phyloP scores from a whole-genome alignment of 2,329 filamentous ascomycete species.

The Sporothrix humicola region DNA sequence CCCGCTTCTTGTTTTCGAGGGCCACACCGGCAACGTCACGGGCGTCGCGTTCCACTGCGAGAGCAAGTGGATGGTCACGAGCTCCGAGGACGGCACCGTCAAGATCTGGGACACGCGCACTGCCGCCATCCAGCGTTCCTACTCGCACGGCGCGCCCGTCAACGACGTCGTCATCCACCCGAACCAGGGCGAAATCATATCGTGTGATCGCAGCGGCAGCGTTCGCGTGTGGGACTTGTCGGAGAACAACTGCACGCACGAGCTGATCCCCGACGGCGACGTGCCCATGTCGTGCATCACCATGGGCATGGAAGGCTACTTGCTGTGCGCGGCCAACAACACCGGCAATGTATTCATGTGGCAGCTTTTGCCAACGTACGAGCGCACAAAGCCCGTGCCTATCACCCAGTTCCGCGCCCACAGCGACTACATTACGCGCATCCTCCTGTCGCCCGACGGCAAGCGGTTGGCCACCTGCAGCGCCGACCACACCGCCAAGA shows the following conservation, averaged over 20 bases:
- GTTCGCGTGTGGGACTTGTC: slow-evolving; percentile 96
- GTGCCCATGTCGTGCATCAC: slow-evolving; percentile 93
- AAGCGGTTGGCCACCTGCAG: slow-evolving; percentile 94
- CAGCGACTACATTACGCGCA: slow-evolving; percentile 89
- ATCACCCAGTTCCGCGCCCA: slow-evolving; percentile 90
- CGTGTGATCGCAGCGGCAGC: slow-evolving; percentile 89
- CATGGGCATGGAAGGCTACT: slow-evolving; percentile 89
- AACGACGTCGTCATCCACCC: slow-evolving; percentile 99
- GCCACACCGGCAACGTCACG: slow-evolving; percentile 94
- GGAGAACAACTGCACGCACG: slow-evolving; percentile 95
- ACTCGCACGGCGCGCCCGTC: slow-evolving; percentile 84
- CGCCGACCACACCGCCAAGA: slow-evolving; percentile 91
- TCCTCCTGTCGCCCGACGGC: slow-evolving; percentile 89
- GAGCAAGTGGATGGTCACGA: slow-evolving; percentile 99
- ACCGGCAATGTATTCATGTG: slow-evolving; percentile 97
- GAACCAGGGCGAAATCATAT: slow-evolving; percentile 97
- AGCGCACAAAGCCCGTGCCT: slow-evolving; percentile 82
- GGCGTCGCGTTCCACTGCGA: slow-evolving; percentile 98
- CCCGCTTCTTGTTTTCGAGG: slow-evolving; percentile 90
- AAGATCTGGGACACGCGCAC: slow-evolving; percentile 96
- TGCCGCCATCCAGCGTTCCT: slow-evolving; percentile 88
- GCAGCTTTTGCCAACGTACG: slow-evolving; percentile 83
- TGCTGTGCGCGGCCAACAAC: slow-evolving; percentile 93
- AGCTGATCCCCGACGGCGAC: slow-evolving; percentile 95
- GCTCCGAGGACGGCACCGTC: slow-evolving; percentile 93